Base-by-base conservation (phyloP, 805 yeast species). In the Jamesozyma hellenica region DNA sequence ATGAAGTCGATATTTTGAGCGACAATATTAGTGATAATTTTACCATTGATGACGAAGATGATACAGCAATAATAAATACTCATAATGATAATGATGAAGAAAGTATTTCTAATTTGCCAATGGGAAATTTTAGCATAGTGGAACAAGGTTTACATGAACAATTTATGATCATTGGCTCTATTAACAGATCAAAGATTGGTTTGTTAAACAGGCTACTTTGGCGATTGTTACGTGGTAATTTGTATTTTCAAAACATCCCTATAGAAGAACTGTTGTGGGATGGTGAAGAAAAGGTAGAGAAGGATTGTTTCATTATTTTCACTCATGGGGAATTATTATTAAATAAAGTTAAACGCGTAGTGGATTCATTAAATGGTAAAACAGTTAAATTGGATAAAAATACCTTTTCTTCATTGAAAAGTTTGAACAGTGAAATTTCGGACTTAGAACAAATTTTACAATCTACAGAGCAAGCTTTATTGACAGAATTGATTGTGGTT, bases 181-280 rank as follows among this genome's bases (percentile, higher is more conserved):
- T 92, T 34, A 71, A 77, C 33, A 72, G 92, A 51, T 74, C 68
- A 10, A 82, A 82, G 53, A 70, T 86, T 21, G 74, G 71, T 13
- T 68, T 80, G 2, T 67, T 92, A 46, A 87, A 87, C 56, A 82
- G 78, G 52, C 85, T 92, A 41, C 65, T 87, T 35, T 92, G 96
- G 95, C 75, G 99, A 64, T 77, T 86, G 15, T 71, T 90, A 46
- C 77, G 98, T 60, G 98, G 98, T 55, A 92, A 92, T 59, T 67
- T 94, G 48, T 85, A 74, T 53, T 74, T 88, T 59, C 79, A 79
- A 49, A 74, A 82, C 46, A 72, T 74, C 35, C 92, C 83, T 49
- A 75, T 90, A 43, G 72, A 73, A 28, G 83, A 81, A 51, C 74
- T 77, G 16, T 64, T 86, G 38, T 74, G 72, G 53, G 94, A 85